phyloP scores from a whole-genome alignment of 805 yeast species.

The Maudiozyma serrabonitensis region DNA sequence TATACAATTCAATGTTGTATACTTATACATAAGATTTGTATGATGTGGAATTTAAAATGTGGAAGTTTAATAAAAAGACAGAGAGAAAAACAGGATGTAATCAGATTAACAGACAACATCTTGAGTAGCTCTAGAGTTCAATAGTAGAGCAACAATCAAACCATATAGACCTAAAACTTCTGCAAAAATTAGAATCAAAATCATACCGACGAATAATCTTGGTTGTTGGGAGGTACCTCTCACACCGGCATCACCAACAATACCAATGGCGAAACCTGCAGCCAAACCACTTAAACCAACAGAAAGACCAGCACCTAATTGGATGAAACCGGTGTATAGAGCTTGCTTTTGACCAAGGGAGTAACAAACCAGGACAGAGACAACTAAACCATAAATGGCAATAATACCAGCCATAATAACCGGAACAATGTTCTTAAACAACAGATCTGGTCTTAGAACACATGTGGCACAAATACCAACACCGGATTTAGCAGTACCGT shows the following conservation, averaged over 20 bases:
- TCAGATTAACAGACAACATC: slow-evolving; percentile 64
- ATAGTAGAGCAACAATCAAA: slow-evolving; percentile 91
- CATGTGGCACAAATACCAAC: slow-evolving; percentile 98
- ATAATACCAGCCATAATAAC: slow-evolving; percentile 99
- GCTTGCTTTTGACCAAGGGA: slow-evolving; percentile 86
- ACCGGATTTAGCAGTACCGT: slow-evolving; percentile 99
- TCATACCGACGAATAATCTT: slow-evolving; percentile 96
- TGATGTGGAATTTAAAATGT: no score
- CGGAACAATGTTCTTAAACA: slow-evolving; percentile 90
- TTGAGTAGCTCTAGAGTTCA: slow-evolving; percentile 95
- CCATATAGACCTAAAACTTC: slow-evolving; percentile 99
- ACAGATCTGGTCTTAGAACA: slow-evolving; percentile 92
- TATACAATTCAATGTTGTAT: no score
- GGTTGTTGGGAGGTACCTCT: slow-evolving; percentile 98
- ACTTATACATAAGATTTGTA: no score
- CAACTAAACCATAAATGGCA: slow-evolving; percentile 96
- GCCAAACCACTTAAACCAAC: slow-evolving; percentile 97
- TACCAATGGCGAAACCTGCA: slow-evolving; percentile 98
- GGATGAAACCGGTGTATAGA: slow-evolving; percentile 93
- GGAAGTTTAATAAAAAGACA: no score
- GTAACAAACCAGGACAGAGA: slow-evolving; percentile 87
- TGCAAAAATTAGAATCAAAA: slow-evolving; percentile 95
- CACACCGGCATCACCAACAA: slow-evolving; percentile 99
- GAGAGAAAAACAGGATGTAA: no score
- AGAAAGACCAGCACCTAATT: slow-evolving; percentile 94